Percentiles rank a stretch among this genome's conserved stretches.
phyloP scores from a whole-genome alignment of 495 filamentous ascomycete species.

The Pyrenopolyporus hunteri region DNA sequence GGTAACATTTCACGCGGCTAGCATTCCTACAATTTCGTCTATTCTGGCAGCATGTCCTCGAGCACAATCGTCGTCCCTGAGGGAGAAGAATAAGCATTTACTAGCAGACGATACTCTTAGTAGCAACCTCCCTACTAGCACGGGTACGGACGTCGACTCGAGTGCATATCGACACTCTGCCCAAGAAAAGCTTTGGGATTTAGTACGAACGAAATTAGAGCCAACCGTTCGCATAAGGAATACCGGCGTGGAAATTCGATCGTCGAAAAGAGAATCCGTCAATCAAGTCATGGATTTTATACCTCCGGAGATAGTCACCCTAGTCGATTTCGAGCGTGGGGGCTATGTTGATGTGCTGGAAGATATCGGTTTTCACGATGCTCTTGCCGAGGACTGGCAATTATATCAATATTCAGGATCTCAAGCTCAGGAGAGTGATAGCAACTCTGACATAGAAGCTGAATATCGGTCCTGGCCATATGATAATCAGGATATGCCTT shows the following conservation, averaged over 20 bases:
- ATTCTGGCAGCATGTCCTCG: slow-evolving; percentile 34
- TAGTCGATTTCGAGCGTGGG: slow-evolving; percentile 3
- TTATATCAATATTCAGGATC: neutral
- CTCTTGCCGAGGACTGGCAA: neutral
- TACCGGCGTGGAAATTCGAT: neutral
- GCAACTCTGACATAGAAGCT: neutral
- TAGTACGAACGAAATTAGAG: slow-evolving; percentile 25
- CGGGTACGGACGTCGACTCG: neutral
- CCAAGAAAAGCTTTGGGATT: slow-evolving; percentile 34
- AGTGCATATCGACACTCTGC: slow-evolving; percentile 7
- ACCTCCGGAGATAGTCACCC: neutral
- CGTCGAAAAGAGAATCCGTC: neutral
- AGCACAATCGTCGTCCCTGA: slow-evolving; percentile 30
- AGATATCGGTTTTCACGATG: neutral
- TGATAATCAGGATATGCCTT: neutral
- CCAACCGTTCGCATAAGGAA: slow-evolving; percentile 25
- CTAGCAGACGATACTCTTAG: neutral
- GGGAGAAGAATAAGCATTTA: slow-evolving; percentile 23
- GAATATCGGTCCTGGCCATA: slow-evolving; percentile 2
- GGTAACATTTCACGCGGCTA: slow-evolving; percentile 29
- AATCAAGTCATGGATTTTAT: neutral
- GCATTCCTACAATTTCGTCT: slow-evolving; percentile 30
- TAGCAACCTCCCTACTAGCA: neutral
- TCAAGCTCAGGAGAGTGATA: neutral
- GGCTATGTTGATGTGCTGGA: neutral